These are phyloP conservation scores for Pseudohalonectria lignicola DNA, from an alignment of 2,329 filamentous ascomycete genomes.

Conservation along the genomic window DNA sequence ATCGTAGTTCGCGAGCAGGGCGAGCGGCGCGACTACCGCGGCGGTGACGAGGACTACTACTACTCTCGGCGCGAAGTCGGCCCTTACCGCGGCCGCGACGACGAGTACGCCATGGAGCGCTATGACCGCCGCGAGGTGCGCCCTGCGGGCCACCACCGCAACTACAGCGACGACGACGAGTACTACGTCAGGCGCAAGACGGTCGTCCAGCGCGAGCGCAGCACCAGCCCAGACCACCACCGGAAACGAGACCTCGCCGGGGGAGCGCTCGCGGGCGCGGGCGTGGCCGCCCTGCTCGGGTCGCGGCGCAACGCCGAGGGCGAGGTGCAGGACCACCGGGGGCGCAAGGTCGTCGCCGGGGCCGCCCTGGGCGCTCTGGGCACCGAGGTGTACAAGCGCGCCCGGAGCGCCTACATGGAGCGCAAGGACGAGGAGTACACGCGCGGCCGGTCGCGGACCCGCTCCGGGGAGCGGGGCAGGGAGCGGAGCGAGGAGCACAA, in stretches of 20 bases:
- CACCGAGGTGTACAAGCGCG: slow-evolving; percentile 48
- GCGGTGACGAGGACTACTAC: slow-evolving; percentile 38
- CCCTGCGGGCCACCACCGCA: slow-evolving; percentile 23
- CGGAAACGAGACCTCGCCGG: slow-evolving; percentile 48
- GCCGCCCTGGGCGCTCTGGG: slow-evolving; percentile 53
- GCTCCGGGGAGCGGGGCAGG: slow-evolving; percentile 22
- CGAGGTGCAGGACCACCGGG: slow-evolving; percentile 37
- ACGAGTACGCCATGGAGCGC: slow-evolving; percentile 20
- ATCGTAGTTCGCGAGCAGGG: slow-evolving; percentile 27
- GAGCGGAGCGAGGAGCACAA: background rate
- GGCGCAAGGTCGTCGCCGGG: slow-evolving; percentile 48
- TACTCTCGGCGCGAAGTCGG: slow-evolving; percentile 35
- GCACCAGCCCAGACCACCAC: slow-evolving; percentile 33
- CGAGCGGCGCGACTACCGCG: slow-evolving; percentile 18
- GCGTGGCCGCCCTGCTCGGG: slow-evolving; percentile 45
- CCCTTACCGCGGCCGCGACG: slow-evolving; percentile 23
- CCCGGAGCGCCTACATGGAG: slow-evolving; percentile 50
- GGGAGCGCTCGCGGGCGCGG: slow-evolving; percentile 54
- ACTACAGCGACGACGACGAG: slow-evolving; percentile 27
- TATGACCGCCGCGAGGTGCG: slow-evolving; percentile 20
- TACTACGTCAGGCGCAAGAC: slow-evolving; percentile 28
- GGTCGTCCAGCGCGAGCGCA: slow-evolving; percentile 38
- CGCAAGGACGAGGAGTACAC: slow-evolving; percentile 30
- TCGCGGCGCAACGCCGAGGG: slow-evolving; percentile 41
- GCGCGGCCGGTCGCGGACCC: slow-evolving; percentile 20